These are phyloP conservation scores for Collybia sordida DNA, from an alignment of 768 basidiomycete genomes.

Conservation along the genomic window DNA sequence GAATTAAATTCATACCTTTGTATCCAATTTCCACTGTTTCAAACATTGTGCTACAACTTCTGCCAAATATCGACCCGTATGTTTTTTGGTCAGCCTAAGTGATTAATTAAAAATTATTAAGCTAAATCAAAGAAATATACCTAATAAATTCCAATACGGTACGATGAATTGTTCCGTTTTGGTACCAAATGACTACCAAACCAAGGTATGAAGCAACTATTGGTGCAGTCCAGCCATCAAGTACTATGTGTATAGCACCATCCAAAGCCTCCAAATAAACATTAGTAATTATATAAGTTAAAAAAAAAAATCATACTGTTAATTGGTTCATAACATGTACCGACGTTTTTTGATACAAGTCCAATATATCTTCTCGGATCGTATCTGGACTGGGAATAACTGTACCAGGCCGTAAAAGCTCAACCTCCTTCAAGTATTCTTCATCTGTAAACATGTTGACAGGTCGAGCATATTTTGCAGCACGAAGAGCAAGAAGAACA, in stretches of 20 bases:
- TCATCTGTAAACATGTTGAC: constrained; percentile 27
- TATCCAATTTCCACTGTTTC: constrained; percentile 22
- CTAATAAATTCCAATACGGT: constrained; percentile 31
- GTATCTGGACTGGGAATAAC: constrained; percentile 20
- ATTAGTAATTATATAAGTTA: neutral
- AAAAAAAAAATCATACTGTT: constrained; percentile 12
- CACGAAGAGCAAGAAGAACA: constrained; percentile 24
- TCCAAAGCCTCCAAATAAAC: neutral
- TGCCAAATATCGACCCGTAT: constrained; percentile 28
- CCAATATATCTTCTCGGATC: constrained; percentile 20
- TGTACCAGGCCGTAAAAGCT: constrained; percentile 27
- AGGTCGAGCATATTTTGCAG: constrained; percentile 18
- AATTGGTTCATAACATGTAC: constrained; percentile 17
- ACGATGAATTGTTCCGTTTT: constrained; percentile 22
- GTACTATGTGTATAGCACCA: constrained; percentile 8
- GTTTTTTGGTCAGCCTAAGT: constrained; percentile 24
- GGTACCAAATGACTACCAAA: constrained; percentile 27
- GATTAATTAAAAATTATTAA: constrained; percentile 1
- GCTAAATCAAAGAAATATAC: constrained; percentile 12
- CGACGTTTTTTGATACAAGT: constrained; percentile 17
- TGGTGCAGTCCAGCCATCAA: constrained; percentile 36
- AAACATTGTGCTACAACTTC: constrained; percentile 22
- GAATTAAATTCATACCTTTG: constrained; percentile 18
- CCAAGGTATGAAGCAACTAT: constrained; percentile 26
- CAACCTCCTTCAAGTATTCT: constrained; percentile 23